phyloP scores from a whole-genome alignment of 164 flowering plant species.

The Umbellularia californica region DNA sequence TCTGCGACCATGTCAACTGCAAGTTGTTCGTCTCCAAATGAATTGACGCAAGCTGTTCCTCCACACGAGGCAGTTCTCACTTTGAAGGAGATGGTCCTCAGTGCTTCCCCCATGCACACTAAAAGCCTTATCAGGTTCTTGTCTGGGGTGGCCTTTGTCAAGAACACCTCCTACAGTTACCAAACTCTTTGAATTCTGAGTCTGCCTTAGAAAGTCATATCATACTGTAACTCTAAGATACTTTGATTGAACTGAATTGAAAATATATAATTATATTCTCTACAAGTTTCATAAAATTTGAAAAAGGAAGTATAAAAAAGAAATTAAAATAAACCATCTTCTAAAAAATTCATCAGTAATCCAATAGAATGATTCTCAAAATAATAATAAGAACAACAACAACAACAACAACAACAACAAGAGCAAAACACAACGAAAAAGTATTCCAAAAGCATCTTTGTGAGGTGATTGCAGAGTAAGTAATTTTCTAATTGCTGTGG shows the following conservation, averaged over 20 bases:
- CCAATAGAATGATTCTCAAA: too few relatives aligned
- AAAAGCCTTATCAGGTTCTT: slow-evolving; percentile 78
- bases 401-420: too few relatives aligned
- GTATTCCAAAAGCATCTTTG: not conserved
- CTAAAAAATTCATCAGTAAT: not conserved
- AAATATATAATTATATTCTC: not conserved
- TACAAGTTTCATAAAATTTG: not conserved
- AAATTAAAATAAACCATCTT: not conserved
- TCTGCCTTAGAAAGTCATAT: not conserved
- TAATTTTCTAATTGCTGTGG: too few relatives aligned
- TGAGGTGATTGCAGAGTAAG: not conserved
- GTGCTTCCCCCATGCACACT: slow-evolving; percentile 94
- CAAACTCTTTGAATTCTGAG: not conserved
- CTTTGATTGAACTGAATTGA: not conserved
- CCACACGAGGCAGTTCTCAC: slow-evolving; percentile 98
- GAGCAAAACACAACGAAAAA: not conserved
- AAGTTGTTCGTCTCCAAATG: slow-evolving; percentile 97
- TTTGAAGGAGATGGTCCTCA: slow-evolving; percentile 90
- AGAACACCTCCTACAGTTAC: slow-evolving; percentile 59
- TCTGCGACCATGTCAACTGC: slow-evolving; percentile 96
- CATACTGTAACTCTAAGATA: not conserved
- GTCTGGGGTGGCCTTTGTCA: slow-evolving; percentile 80
- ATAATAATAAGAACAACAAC: too few relatives aligned
- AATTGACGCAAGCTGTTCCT: slow-evolving; percentile 89
- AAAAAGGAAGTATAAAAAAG: too few relatives aligned